Evolutionary conservation across 2,329 filamentous ascomycete genomes (phyloP), one percentile per base, ranked within the genome.

Genomic region (Aspergillus sp.): DNA sequence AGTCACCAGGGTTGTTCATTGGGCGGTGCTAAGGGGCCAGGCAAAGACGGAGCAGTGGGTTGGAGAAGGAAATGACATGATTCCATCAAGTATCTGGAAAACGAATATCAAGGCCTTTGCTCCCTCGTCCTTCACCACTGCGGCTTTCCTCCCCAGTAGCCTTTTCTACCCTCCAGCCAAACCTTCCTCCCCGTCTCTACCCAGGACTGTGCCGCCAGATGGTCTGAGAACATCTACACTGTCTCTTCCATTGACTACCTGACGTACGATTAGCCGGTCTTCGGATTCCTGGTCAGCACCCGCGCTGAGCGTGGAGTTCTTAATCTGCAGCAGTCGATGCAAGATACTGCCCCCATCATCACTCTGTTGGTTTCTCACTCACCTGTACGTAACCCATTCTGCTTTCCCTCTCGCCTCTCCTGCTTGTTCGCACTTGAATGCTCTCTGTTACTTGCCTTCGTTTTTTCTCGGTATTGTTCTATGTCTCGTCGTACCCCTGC

Each of bases 31-130:
- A 61, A 61, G 54, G 66, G 62, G 58, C 62, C 66, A 60, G 67
- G 55, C 68, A 61, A 59, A 59, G 57, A 57, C 61, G 64, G 61
- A 64, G 58, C 56, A 61, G 55, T 59, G 61, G 56, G 49, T 50
- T 58, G 58, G 58, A 55, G 52, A 57, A 63, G 53, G 48, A 64
- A 59, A 52, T 55, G 63, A 53, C 53, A 58, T 56, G 54, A 54
- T 57, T 62, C 49, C 52, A 59, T 59, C 52, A 50, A 58, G 55
- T 57, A 59, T 54, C 47, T 57, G 54, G 56, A 33, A 41, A 63
- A 68, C 66, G 58, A 62, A 67, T 69, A 69, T 67, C 65, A 65
- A 62, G 57, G 61, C 52, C 52, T 33, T 59, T 55, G 37, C 37
- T 62, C 62, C 64, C 65, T 64, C 63, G 48, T 57, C 41, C 55